Evolutionary conservation across 1,284 basidiomycete genomes (phyloP).

Genomic region (Leccinum pachyderme): DNA sequence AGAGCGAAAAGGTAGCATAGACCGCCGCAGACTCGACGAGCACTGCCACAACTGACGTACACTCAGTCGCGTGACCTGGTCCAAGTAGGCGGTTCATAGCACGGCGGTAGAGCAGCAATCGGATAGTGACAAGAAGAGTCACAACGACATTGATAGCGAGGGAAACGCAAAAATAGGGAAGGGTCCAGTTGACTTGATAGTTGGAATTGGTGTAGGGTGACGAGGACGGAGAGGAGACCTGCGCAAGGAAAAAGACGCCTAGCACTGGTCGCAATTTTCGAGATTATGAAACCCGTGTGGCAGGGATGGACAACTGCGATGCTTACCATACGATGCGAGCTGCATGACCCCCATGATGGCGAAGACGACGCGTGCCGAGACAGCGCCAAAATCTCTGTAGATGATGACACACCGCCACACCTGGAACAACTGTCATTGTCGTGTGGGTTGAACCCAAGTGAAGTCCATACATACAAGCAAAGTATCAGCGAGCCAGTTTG

Average conservation of each 20-base stretch:
- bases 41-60: conserved; percentile 28
- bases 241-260: conserved; percentile 26
- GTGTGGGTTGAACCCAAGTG: neutral
- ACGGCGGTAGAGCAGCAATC: conserved; percentile 23
- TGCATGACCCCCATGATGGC: conserved; percentile 24
- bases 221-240: conserved; percentile 29
- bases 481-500: conserved; percentile 32
- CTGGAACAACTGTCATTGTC: conserved; percentile 12
- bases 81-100: conserved; percentile 15
- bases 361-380: conserved; percentile 15
- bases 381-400: conserved; percentile 20
- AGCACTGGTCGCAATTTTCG: conserved; percentile 11
- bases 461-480: conserved; percentile 30
- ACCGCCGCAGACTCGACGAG: conserved; percentile 29
- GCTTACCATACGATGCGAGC: conserved; percentile 26
- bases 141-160: conserved; percentile 25
- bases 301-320: neutral
- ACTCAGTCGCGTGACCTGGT: conserved; percentile 21
- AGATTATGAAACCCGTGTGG: neutral
- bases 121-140: conserved; percentile 20
- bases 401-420: conserved; percentile 35
- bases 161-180: conserved; percentile 27
- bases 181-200: conserved; percentile 25
- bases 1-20: conserved; percentile 25
- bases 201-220: conserved; percentile 22